Evolutionary conservation across 495 filamentous ascomycete species (phyloP), one percentile per base, ranked within the genome.

Genomic region (Hypoxylon rickii): DNA sequence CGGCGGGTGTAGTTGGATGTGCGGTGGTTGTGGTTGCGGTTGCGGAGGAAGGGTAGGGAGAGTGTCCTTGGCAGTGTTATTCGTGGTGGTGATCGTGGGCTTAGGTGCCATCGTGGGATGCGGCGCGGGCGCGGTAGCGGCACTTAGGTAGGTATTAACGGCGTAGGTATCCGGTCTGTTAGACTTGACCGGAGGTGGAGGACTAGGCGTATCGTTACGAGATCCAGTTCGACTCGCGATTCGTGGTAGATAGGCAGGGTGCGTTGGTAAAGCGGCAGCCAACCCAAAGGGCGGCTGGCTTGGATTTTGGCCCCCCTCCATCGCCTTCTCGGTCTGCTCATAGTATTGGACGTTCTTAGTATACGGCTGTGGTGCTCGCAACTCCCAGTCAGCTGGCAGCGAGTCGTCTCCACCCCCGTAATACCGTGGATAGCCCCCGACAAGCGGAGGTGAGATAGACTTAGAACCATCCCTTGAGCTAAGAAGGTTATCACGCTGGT

Each of bases 181-280:
- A 8, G 45, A 44, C 36, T 68, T 64, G 34, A 51, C 22, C 15
- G 48, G 19, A 29, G 38, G 49, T 21, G 58, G 63, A 1, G 44
- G 60, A 33, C 34, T 63, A 32, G 50, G 57, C 17, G 63, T 51
- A 17, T 15, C 47, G 10, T 48, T 51, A 32, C 62, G 39, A n/a
- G 66, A 47, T 2, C 43, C 41, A 16, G 60, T 67, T 1, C 75
- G 65, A 31, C 74, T 72, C 12, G 71, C 39, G 2, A 68, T 60
- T 7, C 57, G 58, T 1, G 76, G 73, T 15, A 78, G 65, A 50
- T 79, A 79, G n/a, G 76, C 76, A 11, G 75, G 75, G 42, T 78
- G 76, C 3, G 73, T 69, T n/a, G 76, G 76, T 56, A 78, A 69
- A 16, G 67, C 67, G 55, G 46, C 64, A 29, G 54, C 36, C 51